Evolutionary conservation across 768 basidiomycete species (phyloP).

Genomic region (Mycena venus): DNA sequence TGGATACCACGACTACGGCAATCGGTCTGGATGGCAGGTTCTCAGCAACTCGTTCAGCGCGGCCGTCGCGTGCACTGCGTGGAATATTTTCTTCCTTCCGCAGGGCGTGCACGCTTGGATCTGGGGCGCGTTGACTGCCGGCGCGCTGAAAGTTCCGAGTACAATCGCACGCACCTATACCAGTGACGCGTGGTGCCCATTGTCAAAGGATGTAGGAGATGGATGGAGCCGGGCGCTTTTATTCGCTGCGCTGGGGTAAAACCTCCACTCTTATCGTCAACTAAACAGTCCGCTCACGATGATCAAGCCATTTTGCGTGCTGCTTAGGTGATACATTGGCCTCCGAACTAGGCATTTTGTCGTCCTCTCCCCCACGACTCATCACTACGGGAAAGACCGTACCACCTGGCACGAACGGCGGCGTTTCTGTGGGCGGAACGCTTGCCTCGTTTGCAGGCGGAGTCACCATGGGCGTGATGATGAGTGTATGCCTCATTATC

Average conservation of each 20-base stretch:
- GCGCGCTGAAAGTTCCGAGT: slow-evolving; percentile 36
- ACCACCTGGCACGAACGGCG: slow-evolving; percentile 94
- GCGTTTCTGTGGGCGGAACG: slow-evolving; percentile 82
- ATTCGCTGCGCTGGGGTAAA: slow-evolving; percentile 76
- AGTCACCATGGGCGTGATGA: slow-evolving; percentile 72
- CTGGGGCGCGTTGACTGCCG: slow-evolving; percentile 38
- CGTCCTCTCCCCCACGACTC: slow-evolving; percentile 74
- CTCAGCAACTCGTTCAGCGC: slow-evolving; percentile 84
- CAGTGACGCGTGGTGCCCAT: slow-evolving; percentile 71
- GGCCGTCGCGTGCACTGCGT: slow-evolving; percentile 67
- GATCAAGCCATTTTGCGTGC: slow-evolving; percentile 84
- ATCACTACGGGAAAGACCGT: slow-evolving; percentile 83
- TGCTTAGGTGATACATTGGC: slow-evolving; percentile 94
- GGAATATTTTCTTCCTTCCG: slow-evolving; percentile 73
- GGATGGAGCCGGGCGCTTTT: slow-evolving; percentile 75
- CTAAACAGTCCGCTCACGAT: slow-evolving; percentile 8
- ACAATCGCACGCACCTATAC: slow-evolving; percentile 46
- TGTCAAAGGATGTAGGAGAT: slow-evolving; percentile 55
- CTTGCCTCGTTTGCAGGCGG: slow-evolving; percentile 82
- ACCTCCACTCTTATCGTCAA: background rate
- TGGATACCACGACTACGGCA: slow-evolving; percentile 80
- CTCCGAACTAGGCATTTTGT: slow-evolving; percentile 93
- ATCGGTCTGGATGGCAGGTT: slow-evolving; percentile 86
- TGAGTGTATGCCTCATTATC: slow-evolving; percentile 66
- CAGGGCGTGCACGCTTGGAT: slow-evolving; percentile 53